Evolutionary conservation across 495 filamentous ascomycete species (phyloP).

Genomic region (Aspergillus hancockii): DNA sequence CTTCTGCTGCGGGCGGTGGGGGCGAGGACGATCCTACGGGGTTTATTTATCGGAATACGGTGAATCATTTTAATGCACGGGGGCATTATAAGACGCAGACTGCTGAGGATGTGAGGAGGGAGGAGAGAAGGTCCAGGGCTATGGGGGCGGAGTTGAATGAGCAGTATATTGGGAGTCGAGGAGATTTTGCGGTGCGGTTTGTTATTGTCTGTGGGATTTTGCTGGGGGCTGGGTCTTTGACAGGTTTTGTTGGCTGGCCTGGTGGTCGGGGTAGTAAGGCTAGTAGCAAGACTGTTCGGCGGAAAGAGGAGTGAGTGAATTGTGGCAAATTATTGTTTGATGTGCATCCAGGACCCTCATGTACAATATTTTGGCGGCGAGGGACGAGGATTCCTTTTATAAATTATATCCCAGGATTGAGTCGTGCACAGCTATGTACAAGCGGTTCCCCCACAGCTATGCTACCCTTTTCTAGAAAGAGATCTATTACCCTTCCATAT

Average conservation of each 20-base stretch:
- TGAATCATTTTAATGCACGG: constrained; percentile 64
- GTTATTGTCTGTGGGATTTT: constrained; percentile 43
- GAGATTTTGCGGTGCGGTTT: constrained; percentile 49
- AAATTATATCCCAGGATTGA: background rate
- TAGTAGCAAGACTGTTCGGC: constrained; percentile 7
- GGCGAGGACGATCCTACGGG: constrained; percentile 40
- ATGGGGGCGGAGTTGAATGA: constrained; percentile 27
- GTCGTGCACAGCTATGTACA: background rate
- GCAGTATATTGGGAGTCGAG: constrained; percentile 29
- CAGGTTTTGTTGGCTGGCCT: constrained; percentile 23
- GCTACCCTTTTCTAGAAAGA: background rate
- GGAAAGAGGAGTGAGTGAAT: constrained; percentile 9
- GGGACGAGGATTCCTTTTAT: background rate
- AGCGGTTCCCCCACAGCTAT: background rate
- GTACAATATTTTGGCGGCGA: background rate
- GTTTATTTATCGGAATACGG: constrained; percentile 52
- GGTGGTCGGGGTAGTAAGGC: background rate
- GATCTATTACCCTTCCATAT: background rate
- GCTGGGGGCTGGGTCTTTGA: constrained; percentile 24
- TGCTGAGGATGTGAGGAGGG: constrained; percentile 58
- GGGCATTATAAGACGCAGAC: constrained; percentile 69
- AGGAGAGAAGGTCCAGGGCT: constrained; percentile 35
- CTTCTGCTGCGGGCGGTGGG: constrained; percentile 36
- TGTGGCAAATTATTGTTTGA: background rate
- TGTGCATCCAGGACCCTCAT: background rate